Base-by-base conservation (phyloP, 1,284 basidiomycete genomes). In the Golubevia sp. region DNA sequence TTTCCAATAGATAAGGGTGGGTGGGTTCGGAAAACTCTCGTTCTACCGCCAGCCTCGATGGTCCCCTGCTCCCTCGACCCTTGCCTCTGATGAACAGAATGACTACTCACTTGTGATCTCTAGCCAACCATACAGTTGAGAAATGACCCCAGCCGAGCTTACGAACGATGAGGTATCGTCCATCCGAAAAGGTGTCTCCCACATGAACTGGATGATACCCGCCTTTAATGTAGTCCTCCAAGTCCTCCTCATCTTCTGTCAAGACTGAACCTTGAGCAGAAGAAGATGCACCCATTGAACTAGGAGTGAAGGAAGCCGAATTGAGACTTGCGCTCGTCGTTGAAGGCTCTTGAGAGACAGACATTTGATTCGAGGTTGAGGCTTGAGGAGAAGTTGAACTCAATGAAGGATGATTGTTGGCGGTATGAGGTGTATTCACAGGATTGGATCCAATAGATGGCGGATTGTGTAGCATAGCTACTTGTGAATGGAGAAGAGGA, bases 141-240 rank as follows among this genome's bases (percentile, higher is more conserved):
- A 99, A 99, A 85, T 99, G 97, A 51, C 97, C 96, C 93, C 96
- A 99, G 34, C 96, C 97, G 13, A 99, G 90, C 85, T 99, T 99
- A 68, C 96, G 87, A 62, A 97, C 94, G 75, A 98, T 92, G 73
- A 90, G 84, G 84, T 99, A 99, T 54, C 96, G 87, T 7, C 89
- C 92, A 70, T 93, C 90, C 61, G 91, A 93, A 84, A 97, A 97
- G 26, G 88, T 85, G 85, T 98, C 94, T 77, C 95, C 96, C 68
- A 99, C 94, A 84, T 95, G 91, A 58, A 98, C 94, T 21, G 95
- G 96, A 55, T 93, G 88, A 87, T 93, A 93, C 50, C 92, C 92
- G 50, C 92, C 92, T 48, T 76, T 75, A 61, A 79, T 77, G 60
- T 84, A 84, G 63, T 85, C 85, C 61, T 85, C 84, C 30, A 76